A percentile compares a stretch with the other conserved stretches of the same genome.
Conservation (phyloP, 768 basidiomycete genomes). For the Neoboletus subvelutipes region DNA sequence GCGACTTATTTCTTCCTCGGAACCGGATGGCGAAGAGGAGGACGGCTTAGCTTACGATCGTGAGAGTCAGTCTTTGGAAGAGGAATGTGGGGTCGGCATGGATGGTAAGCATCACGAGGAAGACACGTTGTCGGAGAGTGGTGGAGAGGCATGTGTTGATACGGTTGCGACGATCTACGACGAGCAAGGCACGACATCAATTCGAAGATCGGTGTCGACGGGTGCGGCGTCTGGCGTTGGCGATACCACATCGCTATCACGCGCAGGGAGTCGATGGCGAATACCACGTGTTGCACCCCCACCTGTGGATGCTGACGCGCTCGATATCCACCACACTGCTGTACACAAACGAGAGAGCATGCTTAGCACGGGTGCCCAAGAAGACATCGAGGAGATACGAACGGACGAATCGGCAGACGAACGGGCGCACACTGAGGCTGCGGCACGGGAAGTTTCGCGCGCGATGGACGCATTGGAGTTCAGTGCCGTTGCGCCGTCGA, state of each 20-base stretch:
- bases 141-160: slow-evolving; percentile 7
- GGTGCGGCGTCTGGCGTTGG: not conserved
- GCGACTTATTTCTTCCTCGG: slow-evolving; percentile 34
- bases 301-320: slow-evolving; percentile 27
- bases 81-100: not conserved
- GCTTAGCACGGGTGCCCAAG: slow-evolving; percentile 5
- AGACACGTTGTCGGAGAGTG: slow-evolving; percentile 10
- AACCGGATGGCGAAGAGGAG: slow-evolving; percentile 30
- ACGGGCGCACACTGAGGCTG: slow-evolving; percentile 58
- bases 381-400: slow-evolving; percentile 29
- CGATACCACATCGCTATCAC: slow-evolving; percentile 7
- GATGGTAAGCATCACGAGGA: slow-evolving; percentile 17
- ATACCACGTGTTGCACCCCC: slow-evolving; percentile 42
- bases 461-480: slow-evolving; percentile 61
- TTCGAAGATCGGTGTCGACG: slow-evolving; percentile 13
- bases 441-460: slow-evolving; percentile 63
- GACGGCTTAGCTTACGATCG: slow-evolving; percentile 27
- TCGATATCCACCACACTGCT: not conserved
- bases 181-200: not conserved
- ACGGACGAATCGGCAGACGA: slow-evolving; percentile 43
- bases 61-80: slow-evolving; percentile 11
- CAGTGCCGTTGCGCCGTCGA: slow-evolving; percentile 26
- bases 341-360: slow-evolving; percentile 4
- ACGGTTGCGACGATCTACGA: not conserved
- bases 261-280: slow-evolving; percentile 25